Evolutionary conservation across 495 filamentous ascomycete species (phyloP), one percentile per base, ranked within the genome.

Genomic region (Cenococcum geophilum): DNA sequence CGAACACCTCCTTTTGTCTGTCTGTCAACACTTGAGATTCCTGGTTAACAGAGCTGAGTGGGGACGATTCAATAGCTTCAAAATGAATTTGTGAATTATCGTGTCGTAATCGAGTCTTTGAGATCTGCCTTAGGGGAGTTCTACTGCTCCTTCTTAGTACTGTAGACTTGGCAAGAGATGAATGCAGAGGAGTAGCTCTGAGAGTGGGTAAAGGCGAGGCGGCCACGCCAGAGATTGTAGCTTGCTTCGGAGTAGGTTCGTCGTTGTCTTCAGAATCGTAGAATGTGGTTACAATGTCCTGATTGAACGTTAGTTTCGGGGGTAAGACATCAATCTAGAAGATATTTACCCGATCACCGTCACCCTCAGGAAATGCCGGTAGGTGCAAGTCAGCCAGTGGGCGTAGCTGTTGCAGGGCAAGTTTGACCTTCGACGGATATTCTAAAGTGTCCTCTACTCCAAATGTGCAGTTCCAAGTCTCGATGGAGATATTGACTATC

Each of bases 31-130:
- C 66, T 64, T 89, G 87, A 4, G 85, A 86, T 27, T 88, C 83
- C 27, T 77, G 62, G 3, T 61, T 64, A 11, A 68, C 65, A 1
- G 64, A 63, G 10, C 65, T 61, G 1, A 74, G 73, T 4, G 84
- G 79, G 0, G 84, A 82, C 4, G 80, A 82, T 11, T 81, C 79
- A 52, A 92, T 83, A 0, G 83, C 71, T 5, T 83, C 81, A 65
- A 92, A 93, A 48, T 89, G 77, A 35, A 92, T 78, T 62, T 92
- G 88, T 5, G 89, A 91, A 71, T 92, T 81, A 64, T 92, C 80
- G 66, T 93, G 89, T 59, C 57, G 63, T 34, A 63, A 58, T 18
- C 63, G 62, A 49, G 61, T 34, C 45, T 52, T 65, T 64, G 57
- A 57, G 42, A 34, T 48, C 22, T 55, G 59, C 47, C 58, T 64